Base-by-base conservation (phyloP, 345 rosid species). In the Sonneratia caseolaris region DNA sequence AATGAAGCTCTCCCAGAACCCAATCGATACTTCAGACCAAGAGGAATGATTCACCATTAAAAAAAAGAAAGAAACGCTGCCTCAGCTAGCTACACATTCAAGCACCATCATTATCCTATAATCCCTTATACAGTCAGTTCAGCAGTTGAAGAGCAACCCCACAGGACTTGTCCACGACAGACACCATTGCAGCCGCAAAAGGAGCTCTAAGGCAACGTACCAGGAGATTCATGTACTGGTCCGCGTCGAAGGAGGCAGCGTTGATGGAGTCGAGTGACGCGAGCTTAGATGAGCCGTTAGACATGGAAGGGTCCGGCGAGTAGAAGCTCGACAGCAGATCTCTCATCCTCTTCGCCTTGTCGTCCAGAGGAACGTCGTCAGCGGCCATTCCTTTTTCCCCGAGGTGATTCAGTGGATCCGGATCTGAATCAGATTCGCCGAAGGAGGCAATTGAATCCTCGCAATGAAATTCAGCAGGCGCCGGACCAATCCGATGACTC, bases 341-440 rank as follows among this genome's bases (percentile, higher is more conserved):
- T 79, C 99, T 89, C 97, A 84, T 96, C 75, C 99, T 86, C 94
- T 91, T 96, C 68, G 99, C 99, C 82, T 96, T 96, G 65, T 92
- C 99, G 68, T 96, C 99, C 96, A 89, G 43, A 12, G 91, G 96
- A 70, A 72, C 85, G 61, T 84, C 91, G 62, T 80, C 82, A 49
- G 68, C 92, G 87, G 88, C 89, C 82, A 77, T 74, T 53, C 24
- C 65, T 22, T 53, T 62, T 68, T 71, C 40, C 9, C 36, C 49
- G 35, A 68, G 48, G 49, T 10, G 7, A 22, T 12, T 67, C 69
- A 19, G 69, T 40, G 27, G 49, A 67, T 64, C 15, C 38, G 64
- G 64, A 57, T 57, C 66, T 35, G 45, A 9, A 42, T 42, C 45
- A 40, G 43, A 40, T 40, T 40, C 43, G 43, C 43, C 43, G 43